Conservation (phyloP, 257 asterid genomes). For the Agastache rugosa region DNA sequence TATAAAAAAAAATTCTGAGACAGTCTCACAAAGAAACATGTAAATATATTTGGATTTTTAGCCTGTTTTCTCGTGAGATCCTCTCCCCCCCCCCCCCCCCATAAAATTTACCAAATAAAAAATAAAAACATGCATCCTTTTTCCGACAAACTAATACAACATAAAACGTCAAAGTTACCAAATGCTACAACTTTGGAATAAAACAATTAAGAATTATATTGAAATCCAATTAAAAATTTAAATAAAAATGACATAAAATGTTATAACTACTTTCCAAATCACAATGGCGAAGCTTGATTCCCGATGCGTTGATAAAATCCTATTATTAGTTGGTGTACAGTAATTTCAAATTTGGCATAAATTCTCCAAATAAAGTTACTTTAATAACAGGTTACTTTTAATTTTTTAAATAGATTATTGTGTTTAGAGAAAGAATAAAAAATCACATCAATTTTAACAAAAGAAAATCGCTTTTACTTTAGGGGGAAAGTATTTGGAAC, state of each 20-base stretch:
- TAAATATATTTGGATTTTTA: no score
- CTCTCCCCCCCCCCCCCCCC: no score
- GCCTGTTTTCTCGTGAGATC: no score
- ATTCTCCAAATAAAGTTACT: conserved; percentile 33
- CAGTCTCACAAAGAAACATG: no score
- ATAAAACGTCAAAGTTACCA: not conserved
- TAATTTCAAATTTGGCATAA: conserved; percentile 30
- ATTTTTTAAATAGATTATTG: conserved; percentile 10
- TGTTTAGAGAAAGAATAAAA: conserved; percentile 19
- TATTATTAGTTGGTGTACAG: conserved; percentile 24
- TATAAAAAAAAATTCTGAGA: no score
- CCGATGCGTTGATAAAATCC: not conserved
- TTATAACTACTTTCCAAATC: conserved; percentile 7
- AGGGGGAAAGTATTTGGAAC: conserved; percentile 41
- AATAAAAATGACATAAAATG: not conserved
- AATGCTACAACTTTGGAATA: not conserved
- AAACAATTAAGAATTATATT: conserved; percentile 16
- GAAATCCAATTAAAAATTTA: not conserved
- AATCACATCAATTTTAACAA: conserved; percentile 18
- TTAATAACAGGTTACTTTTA: conserved; percentile 26
- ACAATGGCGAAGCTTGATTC: conserved; percentile 5
- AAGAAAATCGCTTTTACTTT: conserved; percentile 41
- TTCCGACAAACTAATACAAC: not conserved
- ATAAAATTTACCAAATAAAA: not conserved
- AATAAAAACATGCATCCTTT: no score